These are phyloP conservation scores for Phytophthora palmivora DNA, from an alignment of 352 stramenopile genomes.

Conservation along the genomic window DNA sequence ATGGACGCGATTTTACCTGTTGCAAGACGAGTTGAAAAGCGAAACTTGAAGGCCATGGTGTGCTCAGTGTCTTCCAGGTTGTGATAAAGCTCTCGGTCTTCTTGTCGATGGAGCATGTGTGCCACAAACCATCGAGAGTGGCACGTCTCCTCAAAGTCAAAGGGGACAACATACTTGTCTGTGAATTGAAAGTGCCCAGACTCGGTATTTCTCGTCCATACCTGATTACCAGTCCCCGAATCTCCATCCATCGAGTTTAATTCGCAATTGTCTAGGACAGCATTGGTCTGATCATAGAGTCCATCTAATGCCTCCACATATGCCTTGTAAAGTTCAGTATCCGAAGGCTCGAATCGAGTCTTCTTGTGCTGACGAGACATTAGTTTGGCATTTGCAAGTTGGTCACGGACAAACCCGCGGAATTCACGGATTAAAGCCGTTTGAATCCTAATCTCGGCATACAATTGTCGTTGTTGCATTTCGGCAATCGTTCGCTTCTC, in stretches of 20 bases:
- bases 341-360: too few relatives aligned
- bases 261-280: conserved; percentile 11
- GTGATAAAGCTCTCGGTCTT: conserved; percentile 3
- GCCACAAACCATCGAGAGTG: conserved; percentile 3
- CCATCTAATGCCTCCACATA: too few relatives aligned
- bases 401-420: too few relatives aligned
- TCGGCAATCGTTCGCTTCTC: too few relatives aligned
- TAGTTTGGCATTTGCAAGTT: too few relatives aligned
- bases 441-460: too few relatives aligned
- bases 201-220: conserved; percentile 1
- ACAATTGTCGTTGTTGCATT: too few relatives aligned
- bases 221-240: background rate
- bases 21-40: background rate
- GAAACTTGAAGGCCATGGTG: conserved; percentile 15
- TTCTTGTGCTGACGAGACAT: too few relatives aligned
- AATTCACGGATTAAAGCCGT: too few relatives aligned
- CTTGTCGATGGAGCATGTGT: conserved; percentile 15
- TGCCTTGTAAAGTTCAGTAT: too few relatives aligned
- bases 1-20: conserved; percentile 2
- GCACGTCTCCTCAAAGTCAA: conserved; percentile 17
- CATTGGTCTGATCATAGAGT: conserved; percentile 8
- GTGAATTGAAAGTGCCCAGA: conserved; percentile 10
- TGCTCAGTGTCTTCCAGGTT: background rate
- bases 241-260: conserved; percentile 2
- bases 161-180: conserved; percentile 8